Base-by-base conservation (phyloP, 2,329 filamentous ascomycete genomes). In the Trichoderma semiorbis region DNA sequence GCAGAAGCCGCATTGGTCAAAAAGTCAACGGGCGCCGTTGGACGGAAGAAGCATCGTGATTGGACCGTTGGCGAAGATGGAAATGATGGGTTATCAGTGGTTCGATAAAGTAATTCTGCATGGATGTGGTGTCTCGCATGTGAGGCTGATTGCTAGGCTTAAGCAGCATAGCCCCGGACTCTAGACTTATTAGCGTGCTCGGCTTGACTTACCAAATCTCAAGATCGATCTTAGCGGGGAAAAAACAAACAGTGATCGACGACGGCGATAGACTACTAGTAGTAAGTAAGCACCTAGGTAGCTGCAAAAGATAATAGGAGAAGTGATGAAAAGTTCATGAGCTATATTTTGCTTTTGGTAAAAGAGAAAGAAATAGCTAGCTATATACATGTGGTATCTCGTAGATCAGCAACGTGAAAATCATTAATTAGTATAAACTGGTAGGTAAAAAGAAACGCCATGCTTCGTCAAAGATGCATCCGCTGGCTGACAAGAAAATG, bases 351-450 rank as follows among this genome's bases (percentile, higher is more conserved):
- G 16, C 18, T n/a, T 21, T 32, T 64, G 18, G 16, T 43, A 24
- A 57, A 30, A 7, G 10, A 16, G 3, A 53, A 64, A 18, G 8
- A 34, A 53, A 50, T 43, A 43, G 39, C 43, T 69, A 50, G 39
- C 43, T 69, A 50, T 30, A 53, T 21, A 69, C 18, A n/a, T 43
- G 7, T 62, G 39, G 67, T 69, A 69, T 69, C 57, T 69, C 67
- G 11, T 39, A 21, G 24, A n/a, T 32, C 36, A 24, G 18, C 14
- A 34, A 32, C 16, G 55, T n/a, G 28, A 32, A 64, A 43, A 65
- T 47, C 53, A 43, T 64, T 34, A n/a, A 39, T 24, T 68, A 47
- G 55, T 53, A 16, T 32, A 26, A 30, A 24, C 1, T 21, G 39
- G 21, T 43, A 58, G 1, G 50, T n/a, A n/a, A 34, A 16, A 36